These are phyloP conservation scores for Pyrenophora seminiperda DNA, from an alignment of 2,329 filamentous ascomycete genomes.

Conservation along the genomic window DNA sequence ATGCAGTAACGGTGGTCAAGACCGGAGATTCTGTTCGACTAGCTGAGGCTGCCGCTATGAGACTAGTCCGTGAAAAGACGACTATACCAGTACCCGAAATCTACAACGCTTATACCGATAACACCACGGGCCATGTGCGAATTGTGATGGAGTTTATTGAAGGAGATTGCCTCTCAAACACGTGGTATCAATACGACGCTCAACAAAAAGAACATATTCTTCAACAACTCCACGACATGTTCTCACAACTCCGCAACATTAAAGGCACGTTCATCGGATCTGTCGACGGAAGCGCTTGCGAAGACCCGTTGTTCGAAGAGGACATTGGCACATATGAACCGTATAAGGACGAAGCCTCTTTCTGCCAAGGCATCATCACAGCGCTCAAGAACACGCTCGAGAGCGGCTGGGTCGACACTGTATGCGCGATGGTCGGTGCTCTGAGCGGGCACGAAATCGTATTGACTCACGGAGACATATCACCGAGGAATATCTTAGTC, in stretches of 20 bases:
- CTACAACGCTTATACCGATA: conserved; percentile 15
- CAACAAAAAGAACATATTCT: conserved; percentile 3
- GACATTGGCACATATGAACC: no score
- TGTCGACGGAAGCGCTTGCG: no score
- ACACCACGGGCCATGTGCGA: conserved; percentile 8
- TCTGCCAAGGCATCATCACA: no score
- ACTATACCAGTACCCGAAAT: neutral
- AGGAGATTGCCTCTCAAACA: conserved; percentile 14
- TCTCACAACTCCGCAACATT: no score
- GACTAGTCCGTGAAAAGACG: neutral
- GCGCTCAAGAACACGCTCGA: no score
- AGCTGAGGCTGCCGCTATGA: neutral
- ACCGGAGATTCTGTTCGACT: neutral
- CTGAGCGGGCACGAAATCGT: conserved; percentile 15
- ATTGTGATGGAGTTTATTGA: conserved; percentile 27
- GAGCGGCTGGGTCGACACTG: no score
- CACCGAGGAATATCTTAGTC: conserved; percentile 21
- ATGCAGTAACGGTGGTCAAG: neutral
- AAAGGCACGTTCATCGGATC: no score
- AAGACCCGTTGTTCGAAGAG: no score
- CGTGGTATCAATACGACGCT: neutral
- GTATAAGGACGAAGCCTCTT: no score
- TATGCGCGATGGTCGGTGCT: no score
- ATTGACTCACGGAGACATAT: conserved; percentile 22
- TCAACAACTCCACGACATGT: neutral